Conservation (phyloP, 495 filamentous ascomycete genomes). For the Xylaria flabelliformis region DNA sequence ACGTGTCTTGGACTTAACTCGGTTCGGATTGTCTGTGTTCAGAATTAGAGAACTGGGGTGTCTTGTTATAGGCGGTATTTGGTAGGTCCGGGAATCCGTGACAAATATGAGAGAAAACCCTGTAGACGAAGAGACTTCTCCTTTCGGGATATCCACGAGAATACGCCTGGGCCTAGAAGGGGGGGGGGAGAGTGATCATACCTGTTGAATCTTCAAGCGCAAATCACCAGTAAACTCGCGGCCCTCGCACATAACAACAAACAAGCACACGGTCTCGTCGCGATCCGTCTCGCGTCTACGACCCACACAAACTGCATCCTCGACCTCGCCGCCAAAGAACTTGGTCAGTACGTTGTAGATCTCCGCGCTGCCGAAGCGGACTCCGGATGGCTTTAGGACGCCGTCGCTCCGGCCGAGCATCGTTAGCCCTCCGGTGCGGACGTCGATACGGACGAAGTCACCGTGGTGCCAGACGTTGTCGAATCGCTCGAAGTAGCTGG, state of each 20-base stretch:
- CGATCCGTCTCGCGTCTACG: constrained; percentile 71
- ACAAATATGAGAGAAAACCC: not conserved
- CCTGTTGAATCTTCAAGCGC: constrained; percentile 62
- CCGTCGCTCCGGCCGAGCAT: constrained; percentile 83
- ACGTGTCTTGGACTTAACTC: constrained; percentile 88
- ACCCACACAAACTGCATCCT: constrained; percentile 86
- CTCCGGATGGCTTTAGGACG: constrained; percentile 77
- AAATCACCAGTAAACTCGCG: constrained; percentile 58
- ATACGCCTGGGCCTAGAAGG: not conserved
- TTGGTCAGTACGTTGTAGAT: constrained; percentile 90
- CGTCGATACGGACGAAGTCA: constrained; percentile 84
- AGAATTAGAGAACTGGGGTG: not conserved
- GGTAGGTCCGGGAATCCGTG: not conserved
- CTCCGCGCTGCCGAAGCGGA: constrained; percentile 81
- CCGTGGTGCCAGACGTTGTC: constrained; percentile 87
- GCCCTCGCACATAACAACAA: constrained; percentile 73
- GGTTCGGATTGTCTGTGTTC: constrained; percentile 59
- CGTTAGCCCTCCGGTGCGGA: constrained; percentile 73
- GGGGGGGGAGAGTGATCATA: not conserved
- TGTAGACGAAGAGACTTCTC: not conserved
- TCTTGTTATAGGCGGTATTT: not conserved
- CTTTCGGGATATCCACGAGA: not conserved
- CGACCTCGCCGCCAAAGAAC: constrained; percentile 76
- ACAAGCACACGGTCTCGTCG: constrained; percentile 87
- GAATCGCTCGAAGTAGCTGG: constrained; percentile 88